Evolutionary conservation across 2,329 filamentous ascomycete genomes (phyloP).

Genomic region (Cordyceps cicadae): DNA sequence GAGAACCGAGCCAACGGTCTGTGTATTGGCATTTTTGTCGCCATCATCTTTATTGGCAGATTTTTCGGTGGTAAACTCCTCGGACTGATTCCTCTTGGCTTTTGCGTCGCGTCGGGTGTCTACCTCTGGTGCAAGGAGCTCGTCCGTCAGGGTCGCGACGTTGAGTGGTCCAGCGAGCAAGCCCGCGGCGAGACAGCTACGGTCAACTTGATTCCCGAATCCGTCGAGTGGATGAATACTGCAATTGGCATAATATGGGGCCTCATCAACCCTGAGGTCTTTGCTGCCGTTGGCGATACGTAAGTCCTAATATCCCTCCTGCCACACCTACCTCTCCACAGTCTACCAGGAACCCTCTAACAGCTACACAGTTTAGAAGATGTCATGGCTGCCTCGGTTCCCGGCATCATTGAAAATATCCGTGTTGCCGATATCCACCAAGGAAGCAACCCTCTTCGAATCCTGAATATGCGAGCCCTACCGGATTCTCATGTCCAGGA

Average conservation of each 20-base stretch:
- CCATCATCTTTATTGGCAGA: constrained; percentile 68
- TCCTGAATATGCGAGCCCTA: constrained; percentile 77
- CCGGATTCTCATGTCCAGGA: constrained; percentile 67
- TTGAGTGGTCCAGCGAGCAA: constrained; percentile 85
- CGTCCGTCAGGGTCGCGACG: constrained; percentile 68
- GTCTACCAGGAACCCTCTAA: constrained; percentile 13
- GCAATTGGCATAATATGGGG: constrained; percentile 80
- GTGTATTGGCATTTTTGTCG: constrained; percentile 60
- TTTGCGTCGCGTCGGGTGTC: constrained; percentile 66
- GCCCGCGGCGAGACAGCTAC: constrained; percentile 77
- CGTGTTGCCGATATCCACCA: constrained; percentile 92
- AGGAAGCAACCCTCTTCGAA: constrained; percentile 80
- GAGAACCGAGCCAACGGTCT: constrained; percentile 68
- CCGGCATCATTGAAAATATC: constrained; percentile 85
- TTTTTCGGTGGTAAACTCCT: constrained; percentile 70
- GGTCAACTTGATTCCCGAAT: constrained; percentile 83
- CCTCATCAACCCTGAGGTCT: constrained; percentile 91
- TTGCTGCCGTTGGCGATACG: constrained; percentile 83
- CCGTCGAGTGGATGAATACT: constrained; percentile 93
- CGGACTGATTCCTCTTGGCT: constrained; percentile 65
- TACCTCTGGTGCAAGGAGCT: constrained; percentile 88
- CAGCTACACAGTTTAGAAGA: constrained; percentile 42
- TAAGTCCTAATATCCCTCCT: constrained; percentile 19
- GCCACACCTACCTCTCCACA: background rate
- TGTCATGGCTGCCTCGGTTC: constrained; percentile 93